Percentiles rank a stretch among this genome's conserved stretches.
Evolutionary conservation across 2,329 filamentous ascomycete species (phyloP).

Genomic region (Calonectria pseudoturangicola): DNA sequence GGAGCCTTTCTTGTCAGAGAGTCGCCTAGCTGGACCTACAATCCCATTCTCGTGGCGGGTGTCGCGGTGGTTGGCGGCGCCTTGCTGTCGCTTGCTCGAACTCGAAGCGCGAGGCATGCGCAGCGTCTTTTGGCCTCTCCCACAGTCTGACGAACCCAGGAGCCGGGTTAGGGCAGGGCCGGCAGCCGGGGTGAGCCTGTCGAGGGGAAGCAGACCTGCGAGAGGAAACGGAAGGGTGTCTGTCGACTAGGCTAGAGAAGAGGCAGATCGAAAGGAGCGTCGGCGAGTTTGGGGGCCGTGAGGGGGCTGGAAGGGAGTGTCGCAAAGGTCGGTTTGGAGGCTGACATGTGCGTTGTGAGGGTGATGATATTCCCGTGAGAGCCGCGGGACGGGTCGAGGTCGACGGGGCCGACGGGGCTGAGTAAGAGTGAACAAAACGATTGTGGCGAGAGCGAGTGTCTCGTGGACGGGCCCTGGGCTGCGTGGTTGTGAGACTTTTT

Average conservation of each 20-base stretch:
- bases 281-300: conserved; percentile 39
- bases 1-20: conserved; percentile 67
- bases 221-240: conserved; percentile 34
- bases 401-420: conserved; percentile 26
- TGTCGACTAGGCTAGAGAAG: conserved; percentile 41
- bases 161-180: conserved; percentile 60
- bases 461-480: conserved; percentile 37
- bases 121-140: conserved; percentile 57
- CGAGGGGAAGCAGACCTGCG: conserved; percentile 47
- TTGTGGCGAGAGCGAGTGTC: conserved; percentile 23
- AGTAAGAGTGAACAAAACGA: conserved; percentile 7
- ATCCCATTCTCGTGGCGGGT: conserved; percentile 91
- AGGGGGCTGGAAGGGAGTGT: conserved; percentile 47
- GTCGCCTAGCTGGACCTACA: conserved; percentile 74
- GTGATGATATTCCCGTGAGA: conserved; percentile 38
- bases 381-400: conserved; percentile 38
- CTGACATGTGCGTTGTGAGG: conserved; percentile 53
- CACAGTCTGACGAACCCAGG: conserved; percentile 61
- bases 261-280: conserved; percentile 36
- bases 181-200: conserved; percentile 59
- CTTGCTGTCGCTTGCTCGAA: conserved; percentile 77
- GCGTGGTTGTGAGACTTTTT: conserved; percentile 43
- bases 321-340: conserved; percentile 48
- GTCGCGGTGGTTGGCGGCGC: conserved; percentile 79
- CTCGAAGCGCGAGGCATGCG: conserved; percentile 78